Evolutionary conservation across 176 grass and related monocot genomes (phyloP).

Genomic region (Carex scoparia): DNA sequence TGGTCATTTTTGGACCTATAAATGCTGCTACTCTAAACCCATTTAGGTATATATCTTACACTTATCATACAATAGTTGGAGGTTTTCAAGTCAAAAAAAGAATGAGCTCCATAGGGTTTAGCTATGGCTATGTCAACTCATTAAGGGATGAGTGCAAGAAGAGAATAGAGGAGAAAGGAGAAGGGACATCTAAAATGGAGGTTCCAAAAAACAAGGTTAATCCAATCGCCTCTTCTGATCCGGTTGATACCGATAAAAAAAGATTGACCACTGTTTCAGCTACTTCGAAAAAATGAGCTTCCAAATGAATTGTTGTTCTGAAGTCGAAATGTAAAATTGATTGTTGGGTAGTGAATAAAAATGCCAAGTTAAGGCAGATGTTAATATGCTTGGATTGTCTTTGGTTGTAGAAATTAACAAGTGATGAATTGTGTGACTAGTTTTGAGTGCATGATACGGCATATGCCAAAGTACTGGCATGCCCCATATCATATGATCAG

Average conservation of each 20-base stretch:
- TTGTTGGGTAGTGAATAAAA: constrained; percentile 15
- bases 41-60: background rate
- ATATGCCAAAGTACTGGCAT: background rate
- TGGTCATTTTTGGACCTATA: constrained; percentile 6
- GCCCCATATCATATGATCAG: background rate
- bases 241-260: background rate
- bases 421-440: background rate
- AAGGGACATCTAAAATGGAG: constrained; percentile 11
- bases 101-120: constrained; percentile 28
- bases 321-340: background rate
- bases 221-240: background rate
- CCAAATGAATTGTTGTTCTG: background rate
- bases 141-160: constrained; percentile 26
- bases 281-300: background rate
- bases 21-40: background rate
- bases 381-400: constrained; percentile 13
- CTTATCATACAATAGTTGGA: background rate
- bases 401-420: background rate
- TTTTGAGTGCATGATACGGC: background rate
- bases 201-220: constrained; percentile 21
- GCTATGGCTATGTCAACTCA: constrained; percentile 31
- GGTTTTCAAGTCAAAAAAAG: background rate
- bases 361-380: background rate
- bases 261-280: background rate
- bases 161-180: constrained; percentile 7